Evolutionary conservation across 768 basidiomycete species (phyloP), one percentile per base, ranked within the genome.

Genomic region (Pleurotus djamor): DNA sequence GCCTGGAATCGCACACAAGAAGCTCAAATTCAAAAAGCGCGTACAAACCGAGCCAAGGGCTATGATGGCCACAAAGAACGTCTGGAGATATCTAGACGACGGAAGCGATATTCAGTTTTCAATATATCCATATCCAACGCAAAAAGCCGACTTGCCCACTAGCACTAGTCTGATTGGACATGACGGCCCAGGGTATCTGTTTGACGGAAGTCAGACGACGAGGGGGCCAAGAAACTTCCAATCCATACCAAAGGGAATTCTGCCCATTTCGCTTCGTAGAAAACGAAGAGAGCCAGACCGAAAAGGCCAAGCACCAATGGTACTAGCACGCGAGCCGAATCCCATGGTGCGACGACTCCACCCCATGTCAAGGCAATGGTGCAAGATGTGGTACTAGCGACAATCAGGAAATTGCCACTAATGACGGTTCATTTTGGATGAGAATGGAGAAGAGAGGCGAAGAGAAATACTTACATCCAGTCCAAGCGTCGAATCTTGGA

Each of bases 281-380:
- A 34, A 1, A 84, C 32, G 61, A 80, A 83, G 0, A 45, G 57
- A 0, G 59, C 65, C 4, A 85, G 55, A 0, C 75, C 76, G 10
- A 69, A 47, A 4, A 77, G 4, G 0, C 83, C 84, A 28, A 82
- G 37, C 16, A 76, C 61, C 1, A 85, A 68, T 0, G 82, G 79
- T 1, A 71, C 70, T 16, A 84, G 67, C 7, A 82, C 73, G 1
- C 61, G 62, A 9, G 65, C 67, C 0, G 76, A 77, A 3, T 58
- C 60, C 83, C 83, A 85, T 0, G 76, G 52, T 58, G 74, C 79
- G 0, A 65, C 62, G 21, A 75, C 67, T 1, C 84, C 83, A 14
- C 76, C 83, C 76, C 78, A 83, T 1, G 79, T 82, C 6, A 85
- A 66, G 0, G 66, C 80, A 45, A 83, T 68, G 37, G 77, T 73